Evolutionary conservation across 768 basidiomycete genomes (phyloP), one percentile per base, ranked within the genome.

Genomic region (Filobasidium wieringae): DNA sequence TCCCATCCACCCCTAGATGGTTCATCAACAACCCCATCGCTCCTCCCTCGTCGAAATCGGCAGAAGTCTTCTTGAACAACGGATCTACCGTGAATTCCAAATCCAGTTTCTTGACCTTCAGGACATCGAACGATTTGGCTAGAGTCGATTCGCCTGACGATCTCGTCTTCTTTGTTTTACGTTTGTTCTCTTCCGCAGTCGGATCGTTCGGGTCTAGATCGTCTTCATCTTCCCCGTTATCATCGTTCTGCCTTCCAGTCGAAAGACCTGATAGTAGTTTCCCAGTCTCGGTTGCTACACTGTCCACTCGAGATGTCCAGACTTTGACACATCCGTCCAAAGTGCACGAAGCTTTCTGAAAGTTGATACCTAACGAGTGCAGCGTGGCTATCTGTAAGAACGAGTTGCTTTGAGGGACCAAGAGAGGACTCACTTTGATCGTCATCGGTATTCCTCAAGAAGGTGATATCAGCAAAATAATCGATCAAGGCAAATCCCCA

Each of bases 261-360:
- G 82, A 80, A 26, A 99, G 81, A 68, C 96, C 96, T 66, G 84
- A 88, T 57, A 96, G 79, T 12, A 99, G 80, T 71, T 95, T 96
- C 27, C 90, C 90, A 0, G 92, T 96, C 73, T 97, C 95, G 0
- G 89, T 93, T 24, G 88, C 89, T 33, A 97, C 91, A 61, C 86
- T 88, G 73, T 99, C 95, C 37, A 99, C 93, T 45, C 95, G 85
- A 64, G 86, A 89, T 7, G 92, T 97, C 91, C 92, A 99, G 61
- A 99, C 96, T 77, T 97, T 99, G 73, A 99, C 90, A 73, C 95
- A 99, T 2, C 93, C 95, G 59, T 99, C 95, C 22, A 99, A 81
- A 0, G 95, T 97, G 71, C 85, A 92, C 0, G 89, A 92, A 15
- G 95, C 95, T 69, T 93, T 92, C 75, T 97, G 95, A 69, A 99